These are phyloP conservation scores for Wakefieldia striispora DNA, from an alignment of 768 basidiomycete species.

Conservation along the genomic window DNA sequence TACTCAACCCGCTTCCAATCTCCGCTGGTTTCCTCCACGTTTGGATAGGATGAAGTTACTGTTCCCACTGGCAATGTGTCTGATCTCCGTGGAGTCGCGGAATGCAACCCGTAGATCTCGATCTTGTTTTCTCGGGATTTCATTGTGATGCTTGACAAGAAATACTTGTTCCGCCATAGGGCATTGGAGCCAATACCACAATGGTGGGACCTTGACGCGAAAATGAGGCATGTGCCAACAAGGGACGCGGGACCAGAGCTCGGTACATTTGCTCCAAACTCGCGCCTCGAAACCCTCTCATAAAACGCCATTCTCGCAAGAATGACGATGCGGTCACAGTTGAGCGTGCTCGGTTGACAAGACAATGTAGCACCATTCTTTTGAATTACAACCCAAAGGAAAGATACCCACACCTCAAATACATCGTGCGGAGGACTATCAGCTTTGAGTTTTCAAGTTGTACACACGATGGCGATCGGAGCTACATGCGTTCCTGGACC, in stretches of 20 bases:
- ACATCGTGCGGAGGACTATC: no score
- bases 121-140: constrained; percentile 85
- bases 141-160: constrained; percentile 87
- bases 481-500: no score
- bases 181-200: constrained; percentile 82
- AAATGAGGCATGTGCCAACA: not conserved
- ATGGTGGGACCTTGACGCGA: constrained; percentile 49
- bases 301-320: constrained; percentile 87
- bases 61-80: constrained; percentile 88
- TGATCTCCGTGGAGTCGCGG: constrained; percentile 67
- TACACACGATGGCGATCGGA: no score
- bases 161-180: constrained; percentile 89
- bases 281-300: constrained; percentile 90
- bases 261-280: constrained; percentile 68
- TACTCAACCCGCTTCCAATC: constrained; percentile 67
- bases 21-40: constrained; percentile 87
- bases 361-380: no score
- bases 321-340: constrained; percentile 88
- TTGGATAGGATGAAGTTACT: constrained; percentile 83
- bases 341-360: constrained; percentile 89
- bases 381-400: no score
- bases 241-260: constrained; percentile 46
- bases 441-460: no score
- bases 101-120: constrained; percentile 88
- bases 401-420: no score